Conservation (phyloP, 495 filamentous ascomycete species). For the Podospora australis region DNA sequence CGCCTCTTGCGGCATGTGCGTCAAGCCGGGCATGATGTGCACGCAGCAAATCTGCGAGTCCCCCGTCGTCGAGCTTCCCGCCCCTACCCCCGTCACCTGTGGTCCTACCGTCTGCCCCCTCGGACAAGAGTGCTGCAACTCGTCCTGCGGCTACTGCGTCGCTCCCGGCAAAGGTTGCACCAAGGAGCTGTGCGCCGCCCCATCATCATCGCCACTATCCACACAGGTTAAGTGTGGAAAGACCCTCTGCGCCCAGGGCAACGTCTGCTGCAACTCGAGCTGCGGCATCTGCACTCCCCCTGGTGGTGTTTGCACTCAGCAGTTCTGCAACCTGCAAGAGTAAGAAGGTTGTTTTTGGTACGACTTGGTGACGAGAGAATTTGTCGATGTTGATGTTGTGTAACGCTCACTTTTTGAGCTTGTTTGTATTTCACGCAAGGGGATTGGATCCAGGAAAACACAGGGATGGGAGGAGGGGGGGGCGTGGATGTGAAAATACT, state of each 20-base stretch:
- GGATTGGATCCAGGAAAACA: too few species aligned
- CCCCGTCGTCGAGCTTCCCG: not conserved
- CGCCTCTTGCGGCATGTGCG: slow-evolving; percentile 16
- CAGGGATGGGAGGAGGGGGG: too few species aligned
- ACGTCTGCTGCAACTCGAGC: slow-evolving; percentile 10
- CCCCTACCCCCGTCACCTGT: slow-evolving; percentile 3
- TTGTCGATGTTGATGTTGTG: too few species aligned
- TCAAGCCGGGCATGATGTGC: slow-evolving; percentile 15
- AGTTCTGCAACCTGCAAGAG: not conserved
- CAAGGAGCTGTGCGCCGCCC: slow-evolving; percentile 14
- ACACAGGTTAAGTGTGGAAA: slow-evolving; percentile 10
- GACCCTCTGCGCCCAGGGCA: not conserved
- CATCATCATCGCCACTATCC: too few species aligned
- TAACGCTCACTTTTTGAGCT: too few species aligned
- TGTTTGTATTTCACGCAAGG: too few species aligned
- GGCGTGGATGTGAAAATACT: too few species aligned
- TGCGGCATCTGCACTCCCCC: slow-evolving; percentile 15
- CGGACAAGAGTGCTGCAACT: slow-evolving; percentile 22
- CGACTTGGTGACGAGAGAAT: too few species aligned
- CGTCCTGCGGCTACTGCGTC: slow-evolving; percentile 19
- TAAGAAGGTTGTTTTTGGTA: not conserved
- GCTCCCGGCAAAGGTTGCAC: slow-evolving; percentile 14
- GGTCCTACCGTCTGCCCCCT: slow-evolving; percentile 10
- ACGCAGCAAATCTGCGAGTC: slow-evolving; percentile 14
- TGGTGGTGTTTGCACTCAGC: slow-evolving; percentile 1